Evolutionary conservation across 768 basidiomycete species (phyloP), one percentile per base, ranked within the genome.

Genomic region (Termitomyces sp.): DNA sequence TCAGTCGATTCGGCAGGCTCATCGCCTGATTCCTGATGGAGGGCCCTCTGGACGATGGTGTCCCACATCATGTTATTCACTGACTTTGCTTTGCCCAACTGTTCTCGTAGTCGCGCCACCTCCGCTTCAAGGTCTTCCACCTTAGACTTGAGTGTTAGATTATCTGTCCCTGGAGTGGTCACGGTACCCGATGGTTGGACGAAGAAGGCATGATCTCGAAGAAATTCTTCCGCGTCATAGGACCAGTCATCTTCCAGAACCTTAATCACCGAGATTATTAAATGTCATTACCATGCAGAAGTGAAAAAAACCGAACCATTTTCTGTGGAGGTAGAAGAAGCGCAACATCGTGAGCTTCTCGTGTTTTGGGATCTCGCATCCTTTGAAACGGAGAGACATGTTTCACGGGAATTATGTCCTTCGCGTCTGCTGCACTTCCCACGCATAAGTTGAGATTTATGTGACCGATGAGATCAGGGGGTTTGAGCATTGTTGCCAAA

Each of bases 21-120:
- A 37, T 68, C 67, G 38, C 64, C 62, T 65, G 74, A 71, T 11
- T 69, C 72, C 50, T 76, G 74, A n/a, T 72, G 70, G 3, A 89
- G 74, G 14, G 87, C 73, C 49, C 76, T 82, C 65, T 89, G 86
- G 34, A 96, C 89, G 1, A 94, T 83, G 2, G 82, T 84, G 65
- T 91, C 89, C 96, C 96, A 97, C 89, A 97, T 96, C 56, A 83
- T 81, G 69, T 97, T 94, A 67, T 97, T 98, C 61, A 97, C 81
- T n/a, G 88, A 85, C 69, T 94, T 93, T 5, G 96, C 96, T 70
- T 86, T 88, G 32, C 85, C 84, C 6, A 98, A 77, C 63, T 94
- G 88, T 50, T 85, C 83, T 50, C 80, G 83, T 60, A 96, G 72
- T 31, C 72, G 74, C 54, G 78, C 79, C 8, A 94, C 81, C 72